Evolutionary conservation across 805 yeast genomes (phyloP), one percentile per base, ranked within the genome.

Genomic region (Kodamaea leandrae): DNA sequence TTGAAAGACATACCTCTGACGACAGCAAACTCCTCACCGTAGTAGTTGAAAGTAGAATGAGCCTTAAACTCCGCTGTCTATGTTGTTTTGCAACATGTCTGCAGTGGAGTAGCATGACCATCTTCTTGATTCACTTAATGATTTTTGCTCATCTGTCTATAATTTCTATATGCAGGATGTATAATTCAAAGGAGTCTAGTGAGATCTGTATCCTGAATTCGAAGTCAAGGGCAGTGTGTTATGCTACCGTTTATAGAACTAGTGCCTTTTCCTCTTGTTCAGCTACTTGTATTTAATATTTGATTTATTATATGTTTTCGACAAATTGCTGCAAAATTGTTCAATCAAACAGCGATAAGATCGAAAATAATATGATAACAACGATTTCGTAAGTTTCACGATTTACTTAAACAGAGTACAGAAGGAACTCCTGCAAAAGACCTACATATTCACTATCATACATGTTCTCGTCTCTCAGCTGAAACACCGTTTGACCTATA

Each of bases 141-240:
- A n/a, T n/a, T 30, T 30, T 30, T 30, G 33, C 33, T 30, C 33
- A 30, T 30, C 33, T 10, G 4, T 17, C 5, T 7, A 30, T 20
- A 30, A 4, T 9, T 14, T 14, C 32, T 14, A 30, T 30, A 15
- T 30, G 33, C 33, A 30, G 33, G 10, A 30, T n/a, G n/a, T n/a
- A n/a, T n/a, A n/a, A n/a, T n/a, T n/a, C n/a, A n/a, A n/a, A n/a
- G n/a, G n/a, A n/a, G n/a, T n/a, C n/a, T n/a, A n/a, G n/a, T n/a
- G n/a, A n/a, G n/a, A n/a, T n/a, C n/a, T n/a, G n/a, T n/a, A n/a
- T n/a, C n/a, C n/a, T n/a, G n/a, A n/a, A n/a, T n/a, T n/a, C 9
- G 24, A 21, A 21, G 24, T 21, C 24, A 21, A n/a, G n/a, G n/a
- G n/a, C n/a, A n/a, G n/a, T n/a, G n/a, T n/a, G n/a, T n/a, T n/a